Base-by-base conservation (phyloP, 805 yeast genomes). In the Blastobotrys robertii region DNA sequence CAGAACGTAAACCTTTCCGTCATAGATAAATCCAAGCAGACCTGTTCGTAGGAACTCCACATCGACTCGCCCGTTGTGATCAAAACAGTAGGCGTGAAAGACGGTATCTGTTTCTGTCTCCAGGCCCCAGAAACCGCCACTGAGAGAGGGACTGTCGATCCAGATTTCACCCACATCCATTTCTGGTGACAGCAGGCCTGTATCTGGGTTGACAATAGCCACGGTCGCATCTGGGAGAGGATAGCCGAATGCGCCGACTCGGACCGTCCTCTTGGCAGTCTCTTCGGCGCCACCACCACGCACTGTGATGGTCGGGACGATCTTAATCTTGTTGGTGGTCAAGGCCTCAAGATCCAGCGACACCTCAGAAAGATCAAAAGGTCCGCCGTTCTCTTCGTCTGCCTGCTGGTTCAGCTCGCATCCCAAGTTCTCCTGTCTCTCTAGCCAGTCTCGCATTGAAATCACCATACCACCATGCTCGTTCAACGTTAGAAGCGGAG, bases 391-490 rank as follows among this genome's bases (percentile, higher is more conserved):
- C 1, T 60, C 63, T 16, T 67, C 74, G 35, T 71, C 70, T 2
- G 56, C 50, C n/a, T 51, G 39, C 14, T 47, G 51, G 8, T 42
- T 34, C 3, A 51, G 10, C 1, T 32, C 54, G 37, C 76, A 68
- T 3, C 84, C 84, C 43, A 81, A 54, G 38, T 74, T 74, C 14
- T 80, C 84, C 43, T 75, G 75, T 3, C 75, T 75, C 3, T 85
- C 87, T 11, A 88, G 66, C 86, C 95, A 90, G 60, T 92, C 99
- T 50, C 94, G 72, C 72, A 87, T 75, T 1, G 97, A 78, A 5
- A 92, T 77, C 9, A 88, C 87, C 76, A 90, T 84, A 2, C 99
- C 99, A 30, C 98, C 98, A 55, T 87, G 94, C 57, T 92, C 98
- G 50, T 84, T 77, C 39, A 92, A 66, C 0, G 96, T 83, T 36